These are phyloP conservation scores for Ophiosphaerella narmari DNA, from an alignment of 2,329 filamentous ascomycete species.

Conservation along the genomic window DNA sequence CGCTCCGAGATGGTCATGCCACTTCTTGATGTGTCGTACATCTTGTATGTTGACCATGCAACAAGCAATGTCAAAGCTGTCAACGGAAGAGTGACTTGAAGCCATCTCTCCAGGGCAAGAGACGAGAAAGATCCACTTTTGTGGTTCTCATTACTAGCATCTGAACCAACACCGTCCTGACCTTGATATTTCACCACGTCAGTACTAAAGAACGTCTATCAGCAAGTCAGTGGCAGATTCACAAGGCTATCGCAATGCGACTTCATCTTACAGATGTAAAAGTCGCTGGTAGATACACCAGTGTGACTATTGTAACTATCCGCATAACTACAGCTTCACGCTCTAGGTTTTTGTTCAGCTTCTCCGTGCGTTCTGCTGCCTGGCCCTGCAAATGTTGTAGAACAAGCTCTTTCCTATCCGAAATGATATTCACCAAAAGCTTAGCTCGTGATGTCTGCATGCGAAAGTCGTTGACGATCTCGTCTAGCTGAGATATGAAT, in stretches of 20 bases:
- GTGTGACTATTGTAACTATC: slow-evolving; percentile 31
- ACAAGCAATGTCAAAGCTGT: slow-evolving; percentile 36
- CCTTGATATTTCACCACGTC: slow-evolving; percentile 47
- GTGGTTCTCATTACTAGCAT: background rate
- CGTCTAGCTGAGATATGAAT: slow-evolving; percentile 32
- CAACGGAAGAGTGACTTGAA: slow-evolving; percentile 47
- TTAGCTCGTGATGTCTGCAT: slow-evolving; percentile 45
- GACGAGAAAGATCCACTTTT: slow-evolving; percentile 31
- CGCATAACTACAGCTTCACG: slow-evolving; percentile 33
- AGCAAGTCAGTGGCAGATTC: background rate
- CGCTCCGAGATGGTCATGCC: background rate
- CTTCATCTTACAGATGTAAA: slow-evolving; percentile 30
- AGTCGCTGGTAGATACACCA: slow-evolving; percentile 33
- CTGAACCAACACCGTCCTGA: slow-evolving; percentile 3
- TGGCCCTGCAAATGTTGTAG: slow-evolving; percentile 32
- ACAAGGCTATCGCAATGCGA: background rate
- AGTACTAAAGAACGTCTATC: slow-evolving; percentile 49
- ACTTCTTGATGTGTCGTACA: slow-evolving; percentile 6
- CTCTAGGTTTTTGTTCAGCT: slow-evolving; percentile 26
- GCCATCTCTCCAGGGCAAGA: slow-evolving; percentile 41
- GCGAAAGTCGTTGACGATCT: slow-evolving; percentile 43
- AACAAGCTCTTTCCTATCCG: slow-evolving; percentile 42
- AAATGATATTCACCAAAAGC: slow-evolving; percentile 41
- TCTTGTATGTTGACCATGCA: slow-evolving; percentile 21
- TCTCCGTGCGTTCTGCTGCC: slow-evolving; percentile 24